phyloP scores from a whole-genome alignment of 306 rosid genomes.

The Cicer arietinum region DNA sequence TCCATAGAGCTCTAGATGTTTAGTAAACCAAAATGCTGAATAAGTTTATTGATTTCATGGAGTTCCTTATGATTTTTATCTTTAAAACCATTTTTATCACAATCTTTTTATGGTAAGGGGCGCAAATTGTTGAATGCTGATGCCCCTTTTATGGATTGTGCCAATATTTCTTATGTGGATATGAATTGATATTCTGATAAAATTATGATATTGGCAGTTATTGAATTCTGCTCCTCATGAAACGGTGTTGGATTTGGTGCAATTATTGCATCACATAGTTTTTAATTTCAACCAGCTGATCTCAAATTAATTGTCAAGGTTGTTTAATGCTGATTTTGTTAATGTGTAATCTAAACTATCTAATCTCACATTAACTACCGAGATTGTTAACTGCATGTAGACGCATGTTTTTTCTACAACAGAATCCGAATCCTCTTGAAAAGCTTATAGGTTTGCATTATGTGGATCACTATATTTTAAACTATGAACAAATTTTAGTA shows the following conservation, averaged over 20 bases:
- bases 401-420: no score
- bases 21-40: background rate
- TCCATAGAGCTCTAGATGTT: background rate
- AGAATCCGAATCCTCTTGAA: no score
- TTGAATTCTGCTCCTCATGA: conserved; percentile 13
- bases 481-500: background rate
- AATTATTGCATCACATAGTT: no score
- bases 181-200: background rate
- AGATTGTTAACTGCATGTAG: no score
- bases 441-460: background rate
- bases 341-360: no score
- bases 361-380: no score
- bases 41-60: conserved; percentile 4
- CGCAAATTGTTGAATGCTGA: conserved; percentile 10
- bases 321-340: no score
- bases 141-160: conserved; percentile 8
- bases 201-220: background rate
- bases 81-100: background rate
- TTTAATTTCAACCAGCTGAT: no score
- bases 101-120: background rate
- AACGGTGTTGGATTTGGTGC: background rate
- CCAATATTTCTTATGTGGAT: conserved; percentile 11
- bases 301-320: no score
- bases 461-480: background rate
- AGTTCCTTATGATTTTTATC: conserved; percentile 11